Conservation (phyloP, 805 yeast species). For the Ogataea parapolymorpha region DNA sequence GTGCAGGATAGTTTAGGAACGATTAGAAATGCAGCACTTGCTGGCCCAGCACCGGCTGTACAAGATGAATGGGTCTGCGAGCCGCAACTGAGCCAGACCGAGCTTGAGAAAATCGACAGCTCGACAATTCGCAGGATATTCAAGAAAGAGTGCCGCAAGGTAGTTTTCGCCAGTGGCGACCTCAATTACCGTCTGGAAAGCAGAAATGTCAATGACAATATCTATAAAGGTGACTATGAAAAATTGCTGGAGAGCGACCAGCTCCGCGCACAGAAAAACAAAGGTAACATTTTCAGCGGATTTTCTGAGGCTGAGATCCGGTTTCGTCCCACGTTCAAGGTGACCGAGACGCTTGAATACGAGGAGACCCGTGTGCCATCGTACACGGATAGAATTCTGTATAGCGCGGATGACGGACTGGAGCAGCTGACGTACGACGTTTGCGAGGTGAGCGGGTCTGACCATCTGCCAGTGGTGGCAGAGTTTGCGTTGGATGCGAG, state of each 20-base stretch:
- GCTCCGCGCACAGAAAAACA: slow-evolving; percentile 34
- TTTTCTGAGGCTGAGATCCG: slow-evolving; percentile 45
- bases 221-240: slow-evolving; percentile 15
- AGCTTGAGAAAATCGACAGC: slow-evolving; percentile 11
- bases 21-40: slow-evolving; percentile 16
- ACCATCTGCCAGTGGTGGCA: slow-evolving; percentile 54
- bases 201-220: slow-evolving; percentile 19
- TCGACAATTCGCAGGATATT: slow-evolving; percentile 9
- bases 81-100: slow-evolving; percentile 18
- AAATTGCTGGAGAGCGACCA: slow-evolving; percentile 23
- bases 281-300: slow-evolving; percentile 37
- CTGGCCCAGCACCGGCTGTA: slow-evolving; percentile 1
- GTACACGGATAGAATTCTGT: slow-evolving; percentile 56
- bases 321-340: slow-evolving; percentile 57
- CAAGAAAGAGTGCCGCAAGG: slow-evolving; percentile 17
- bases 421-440: slow-evolving; percentile 20
- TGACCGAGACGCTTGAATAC: slow-evolving; percentile 25
- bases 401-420: slow-evolving; percentile 26
- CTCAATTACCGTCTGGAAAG: slow-evolving; percentile 45
- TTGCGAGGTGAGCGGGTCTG: slow-evolving; percentile 37
- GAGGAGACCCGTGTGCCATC: slow-evolving; percentile 47
- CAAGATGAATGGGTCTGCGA: background rate
- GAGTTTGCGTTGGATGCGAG: slow-evolving; percentile 32
- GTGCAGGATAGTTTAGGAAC: slow-evolving; percentile 16
- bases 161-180: slow-evolving; percentile 48